Evolutionary conservation across 169 alveolate genomes (phyloP), one percentile per base, ranked within the genome.

Genomic region (Plasmodium chabaudi): DNA sequence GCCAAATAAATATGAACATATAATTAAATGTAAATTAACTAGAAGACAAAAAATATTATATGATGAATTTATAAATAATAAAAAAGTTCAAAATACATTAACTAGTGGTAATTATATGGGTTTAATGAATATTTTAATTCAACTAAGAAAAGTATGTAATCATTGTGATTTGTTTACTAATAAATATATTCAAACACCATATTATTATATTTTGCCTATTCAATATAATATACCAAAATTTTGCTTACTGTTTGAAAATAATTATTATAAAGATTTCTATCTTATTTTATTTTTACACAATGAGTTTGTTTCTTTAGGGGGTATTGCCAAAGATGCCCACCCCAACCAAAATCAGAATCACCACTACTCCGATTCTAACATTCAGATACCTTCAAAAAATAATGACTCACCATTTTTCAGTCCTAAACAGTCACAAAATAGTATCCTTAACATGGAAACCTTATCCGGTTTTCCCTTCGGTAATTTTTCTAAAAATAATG

Each of bases 151-250:
- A 92, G 99, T 99, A 13, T 99, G 99, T 89, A 99, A 98, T 90
- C 99, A 99, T 87, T 99, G 99, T 19, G 99, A 98, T 77, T 96
- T 98, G 46, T 96, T 99, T 70, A 98, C 98, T 63, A 96, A 99
- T 72, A 94, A 99, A 68, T 93, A 95, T 64, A 98, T 96, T 23
- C 96, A 95, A 72, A 96, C 97, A 1, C 99, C 99, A 2, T 93
- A 94, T 21, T 23, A 91, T 96, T 63, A 88, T 97, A 57, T 89
- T 92, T 53, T 93, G 88, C 89, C 98, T 90, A 75, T 89, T 92
- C 39, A 92, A 94, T 34, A 87, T 94, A 87, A 65, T 87, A 19
- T 88, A 61, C 77, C 72, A 51, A 68, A 72, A 12, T 65, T 67
- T 61, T 71, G 15, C 44, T 49, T 71, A 13, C 51, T 72, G n/a